A percentile compares a stretch with the other conserved stretches of the same genome.
Conservation (phyloP, 352 stramenopile genomes). For the Albugo candida region DNA sequence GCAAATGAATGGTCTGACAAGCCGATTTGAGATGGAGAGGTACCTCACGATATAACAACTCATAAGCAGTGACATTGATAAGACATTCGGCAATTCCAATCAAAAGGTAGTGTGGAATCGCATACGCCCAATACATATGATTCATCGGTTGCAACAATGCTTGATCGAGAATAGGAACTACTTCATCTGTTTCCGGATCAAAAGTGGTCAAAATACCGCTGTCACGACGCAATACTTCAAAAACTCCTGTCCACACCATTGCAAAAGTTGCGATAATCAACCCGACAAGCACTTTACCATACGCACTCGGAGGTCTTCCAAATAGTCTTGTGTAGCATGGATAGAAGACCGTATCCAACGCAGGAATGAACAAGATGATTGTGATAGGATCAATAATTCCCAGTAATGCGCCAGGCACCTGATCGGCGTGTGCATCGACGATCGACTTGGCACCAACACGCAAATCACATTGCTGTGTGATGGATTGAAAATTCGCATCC, state of each 20-base stretch:
- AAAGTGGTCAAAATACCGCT: constrained; percentile 14
- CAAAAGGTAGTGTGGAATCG: constrained; percentile 65
- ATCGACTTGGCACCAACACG: constrained; percentile 12
- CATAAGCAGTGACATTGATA: constrained; percentile 78
- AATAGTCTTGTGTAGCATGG: constrained; percentile 32
- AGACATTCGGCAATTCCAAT: constrained; percentile 68
- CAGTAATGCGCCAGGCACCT: constrained; percentile 56
- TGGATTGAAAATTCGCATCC: constrained; percentile 76
- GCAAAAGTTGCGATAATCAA: constrained; percentile 56
- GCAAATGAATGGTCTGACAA: constrained; percentile 74
- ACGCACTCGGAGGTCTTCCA: constrained; percentile 40
- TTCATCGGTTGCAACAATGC: constrained; percentile 60
- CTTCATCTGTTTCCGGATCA: background rate
- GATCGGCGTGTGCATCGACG: constrained; percentile 13
- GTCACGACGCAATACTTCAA: constrained; percentile 52
- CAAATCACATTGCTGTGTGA: constrained; percentile 67
- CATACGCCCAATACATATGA: constrained; percentile 60
- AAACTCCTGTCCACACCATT: constrained; percentile 71
- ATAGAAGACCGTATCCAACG: constrained; percentile 58
- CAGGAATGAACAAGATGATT: constrained; percentile 59
- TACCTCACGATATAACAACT: constrained; percentile 78
- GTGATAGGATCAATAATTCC: constrained; percentile 75
- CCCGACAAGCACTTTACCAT: constrained; percentile 60
- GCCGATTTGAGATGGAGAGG: constrained; percentile 76
- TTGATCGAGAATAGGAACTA: constrained; percentile 20